Conservation (phyloP, 148 eudicot genomes). For the Camellia sinensis region DNA sequence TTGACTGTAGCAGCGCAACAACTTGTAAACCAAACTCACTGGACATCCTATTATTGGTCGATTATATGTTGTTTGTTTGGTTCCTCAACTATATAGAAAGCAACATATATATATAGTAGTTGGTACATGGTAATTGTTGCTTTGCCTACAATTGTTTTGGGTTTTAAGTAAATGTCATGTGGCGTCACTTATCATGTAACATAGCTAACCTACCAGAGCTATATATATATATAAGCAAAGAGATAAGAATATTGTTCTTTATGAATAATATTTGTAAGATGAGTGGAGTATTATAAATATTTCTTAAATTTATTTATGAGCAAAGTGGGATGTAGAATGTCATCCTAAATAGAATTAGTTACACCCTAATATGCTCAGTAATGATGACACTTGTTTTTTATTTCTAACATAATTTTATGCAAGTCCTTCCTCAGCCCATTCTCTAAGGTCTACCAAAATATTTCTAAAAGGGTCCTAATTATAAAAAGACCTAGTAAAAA, state of each 20-base stretch:
- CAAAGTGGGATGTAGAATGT: not conserved
- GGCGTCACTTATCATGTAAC: not conserved
- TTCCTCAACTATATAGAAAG: not conserved
- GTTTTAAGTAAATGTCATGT: not conserved
- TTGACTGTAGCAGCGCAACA: not conserved
- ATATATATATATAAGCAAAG: too few relatives aligned
- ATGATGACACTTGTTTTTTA: not conserved
- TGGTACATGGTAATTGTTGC: slow-evolving; percentile 20
- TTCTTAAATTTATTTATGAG: not conserved
- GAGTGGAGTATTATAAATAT: too few relatives aligned
- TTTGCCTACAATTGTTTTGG: slow-evolving; percentile 2
- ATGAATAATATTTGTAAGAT: too few relatives aligned
- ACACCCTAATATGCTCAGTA: not conserved
- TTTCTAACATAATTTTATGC: not conserved
- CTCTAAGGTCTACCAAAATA: too few relatives aligned
- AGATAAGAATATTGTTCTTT: too few relatives aligned
- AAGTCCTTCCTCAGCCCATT: too few relatives aligned
- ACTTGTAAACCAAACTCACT: not conserved
- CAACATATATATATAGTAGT: not conserved
- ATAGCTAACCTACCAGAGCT: too few relatives aligned
- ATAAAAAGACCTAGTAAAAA: too few relatives aligned
- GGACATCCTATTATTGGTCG: not conserved
- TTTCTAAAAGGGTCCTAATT: too few relatives aligned
- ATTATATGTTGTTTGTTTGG: not conserved
- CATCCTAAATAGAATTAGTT: not conserved